Conservation (phyloP, 108 stramenopile species). For the Cyclotella distinguenda region DNA sequence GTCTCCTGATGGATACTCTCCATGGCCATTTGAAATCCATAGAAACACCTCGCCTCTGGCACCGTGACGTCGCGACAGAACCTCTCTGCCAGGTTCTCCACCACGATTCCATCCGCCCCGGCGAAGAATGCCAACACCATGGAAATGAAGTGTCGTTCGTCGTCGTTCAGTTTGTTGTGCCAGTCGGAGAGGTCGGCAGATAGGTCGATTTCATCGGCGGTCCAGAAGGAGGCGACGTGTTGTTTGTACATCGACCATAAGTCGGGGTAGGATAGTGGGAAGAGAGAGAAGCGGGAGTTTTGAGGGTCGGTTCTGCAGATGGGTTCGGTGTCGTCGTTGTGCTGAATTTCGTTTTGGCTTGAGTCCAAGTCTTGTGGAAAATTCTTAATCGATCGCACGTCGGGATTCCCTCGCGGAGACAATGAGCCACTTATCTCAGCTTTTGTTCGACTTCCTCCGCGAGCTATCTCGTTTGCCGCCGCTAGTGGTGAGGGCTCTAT, state of each 20-base stretch:
- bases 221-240: constrained; percentile 97
- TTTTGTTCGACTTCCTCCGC: constrained; percentile 8
- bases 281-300: constrained; percentile 86
- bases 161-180: constrained; percentile 76
- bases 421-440: not conserved
- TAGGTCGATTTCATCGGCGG: constrained; percentile 96
- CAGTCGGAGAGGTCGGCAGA: constrained; percentile 90
- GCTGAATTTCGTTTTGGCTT: not conserved
- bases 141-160: constrained; percentile 87
- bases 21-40: constrained; percentile 94
- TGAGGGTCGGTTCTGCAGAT: constrained; percentile 77
- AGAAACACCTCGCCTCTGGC: constrained; percentile 90
- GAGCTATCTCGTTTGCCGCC: constrained; percentile 3
- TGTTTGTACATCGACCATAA: constrained; percentile 98
- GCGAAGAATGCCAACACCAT: constrained; percentile 89
- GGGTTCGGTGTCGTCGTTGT: constrained; percentile 20
- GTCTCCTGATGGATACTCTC: constrained; percentile 92
- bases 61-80: constrained; percentile 86
- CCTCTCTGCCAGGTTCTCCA: constrained; percentile 84
- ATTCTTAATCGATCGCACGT: not conserved
- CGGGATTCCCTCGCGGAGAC: not conserved
- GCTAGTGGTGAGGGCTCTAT: not conserved
- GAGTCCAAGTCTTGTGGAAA: not conserved
- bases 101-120: constrained; percentile 89
- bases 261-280: constrained; percentile 89